phyloP scores from a whole-genome alignment of 2,329 filamentous ascomycete species.

The Xylariomycetidae sp. region DNA sequence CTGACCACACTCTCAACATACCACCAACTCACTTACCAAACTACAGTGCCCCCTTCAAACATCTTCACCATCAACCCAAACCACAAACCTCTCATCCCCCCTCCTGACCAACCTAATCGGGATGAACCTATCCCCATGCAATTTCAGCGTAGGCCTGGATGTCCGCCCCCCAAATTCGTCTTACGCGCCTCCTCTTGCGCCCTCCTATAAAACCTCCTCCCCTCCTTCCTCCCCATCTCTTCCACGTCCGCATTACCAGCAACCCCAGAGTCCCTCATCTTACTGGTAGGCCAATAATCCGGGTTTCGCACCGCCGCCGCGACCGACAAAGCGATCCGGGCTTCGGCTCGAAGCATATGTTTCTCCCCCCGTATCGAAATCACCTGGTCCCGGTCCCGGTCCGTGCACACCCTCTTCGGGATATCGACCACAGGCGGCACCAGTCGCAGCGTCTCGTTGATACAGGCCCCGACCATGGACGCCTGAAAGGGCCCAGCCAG shows the following conservation, averaged over 20 bases:
- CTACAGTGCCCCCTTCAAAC: no score
- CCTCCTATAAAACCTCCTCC: constrained; percentile 53
- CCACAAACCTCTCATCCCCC: constrained; percentile 64
- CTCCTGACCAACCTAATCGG: constrained; percentile 65
- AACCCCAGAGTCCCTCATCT: no score
- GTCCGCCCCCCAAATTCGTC: constrained; percentile 50
- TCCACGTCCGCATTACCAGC: constrained; percentile 49
- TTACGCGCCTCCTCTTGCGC: constrained; percentile 52
- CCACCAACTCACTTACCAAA: no score
- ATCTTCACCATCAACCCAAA: constrained; percentile 19
- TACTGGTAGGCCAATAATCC: constrained; percentile 10
- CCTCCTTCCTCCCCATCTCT: constrained; percentile 41
- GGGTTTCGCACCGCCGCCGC: constrained; percentile 7
- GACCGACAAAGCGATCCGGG: constrained; percentile 1
- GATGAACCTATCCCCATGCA: constrained; percentile 55
- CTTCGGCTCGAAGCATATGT: constrained; percentile 6
- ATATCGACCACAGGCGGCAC: constrained; percentile 67
- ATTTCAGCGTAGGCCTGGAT: constrained; percentile 67
- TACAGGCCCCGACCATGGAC: constrained; percentile 64
- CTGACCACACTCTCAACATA: no score
- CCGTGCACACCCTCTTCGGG: constrained; percentile 62
- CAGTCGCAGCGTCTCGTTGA: constrained; percentile 70
- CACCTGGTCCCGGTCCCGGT: constrained; percentile 43
- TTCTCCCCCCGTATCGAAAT: constrained; percentile 49
- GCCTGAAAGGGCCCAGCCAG: constrained; percentile 60